Evolutionary conservation across 1,284 basidiomycete genomes (phyloP).

Genomic region (Anthracocystis walkeri): DNA sequence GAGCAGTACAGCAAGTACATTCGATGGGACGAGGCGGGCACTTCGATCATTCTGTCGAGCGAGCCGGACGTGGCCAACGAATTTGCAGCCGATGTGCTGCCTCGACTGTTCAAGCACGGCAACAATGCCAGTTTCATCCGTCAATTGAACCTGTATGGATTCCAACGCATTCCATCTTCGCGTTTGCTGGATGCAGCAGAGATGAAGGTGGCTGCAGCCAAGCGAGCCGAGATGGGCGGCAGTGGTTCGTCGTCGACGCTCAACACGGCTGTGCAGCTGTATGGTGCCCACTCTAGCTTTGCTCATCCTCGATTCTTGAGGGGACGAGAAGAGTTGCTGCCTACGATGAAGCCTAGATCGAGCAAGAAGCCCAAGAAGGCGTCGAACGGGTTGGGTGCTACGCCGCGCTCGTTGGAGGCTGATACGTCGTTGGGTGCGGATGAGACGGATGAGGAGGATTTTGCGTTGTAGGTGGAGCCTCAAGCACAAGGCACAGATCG

Average conservation of each 20-base stretch:
- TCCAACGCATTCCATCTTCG: constrained; percentile 67
- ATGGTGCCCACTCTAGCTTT: constrained; percentile 67
- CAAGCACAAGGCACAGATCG: too few relatives aligned
- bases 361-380: constrained; percentile 68
- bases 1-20: constrained; percentile 63
- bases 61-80: constrained; percentile 66
- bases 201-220: constrained; percentile 55
- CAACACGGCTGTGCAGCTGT: constrained; percentile 65
- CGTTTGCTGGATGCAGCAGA: constrained; percentile 63
- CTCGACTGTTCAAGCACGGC: constrained; percentile 68
- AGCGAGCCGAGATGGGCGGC: constrained; percentile 33
- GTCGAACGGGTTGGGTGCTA: constrained; percentile 8
- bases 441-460: constrained; percentile 57
- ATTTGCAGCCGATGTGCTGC: constrained; percentile 66
- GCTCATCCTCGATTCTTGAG: constrained; percentile 66
- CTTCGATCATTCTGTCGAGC: constrained; percentile 66
- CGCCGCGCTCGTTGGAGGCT: constrained; percentile 27
- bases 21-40: constrained; percentile 64
- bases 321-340: constrained; percentile 62
- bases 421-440: constrained; percentile 39
- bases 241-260: constrained; percentile 35
- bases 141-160: constrained; percentile 68
- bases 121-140: constrained; percentile 69
- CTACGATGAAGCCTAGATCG: constrained; percentile 67
- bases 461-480: constrained; percentile 25